These are phyloP conservation scores for Pyrenula aspistea DNA, from an alignment of 495 filamentous ascomycete species.

Conservation along the genomic window DNA sequence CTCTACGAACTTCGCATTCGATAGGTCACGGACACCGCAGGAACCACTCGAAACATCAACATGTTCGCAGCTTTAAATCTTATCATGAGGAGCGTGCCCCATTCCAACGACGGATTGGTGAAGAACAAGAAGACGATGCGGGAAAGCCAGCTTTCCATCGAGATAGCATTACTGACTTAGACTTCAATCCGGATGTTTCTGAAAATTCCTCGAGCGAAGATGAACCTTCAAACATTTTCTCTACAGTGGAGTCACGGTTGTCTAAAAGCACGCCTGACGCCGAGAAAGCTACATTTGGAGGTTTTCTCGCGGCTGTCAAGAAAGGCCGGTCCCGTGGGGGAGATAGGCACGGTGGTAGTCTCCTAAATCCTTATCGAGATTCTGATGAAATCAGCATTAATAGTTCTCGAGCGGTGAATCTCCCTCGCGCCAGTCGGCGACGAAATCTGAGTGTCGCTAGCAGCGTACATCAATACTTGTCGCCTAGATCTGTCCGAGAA, in stretches of 20 bases:
- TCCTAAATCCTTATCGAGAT: constrained; percentile 51
- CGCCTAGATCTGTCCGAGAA: constrained; percentile 42
- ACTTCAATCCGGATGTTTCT: constrained; percentile 88
- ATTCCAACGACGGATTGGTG: constrained; percentile 62
- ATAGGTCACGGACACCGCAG: constrained; percentile 67
- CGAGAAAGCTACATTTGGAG: constrained; percentile 39
- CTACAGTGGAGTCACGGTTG: constrained; percentile 41
- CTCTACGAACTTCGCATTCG: constrained; percentile 69
- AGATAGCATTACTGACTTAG: constrained; percentile 96
- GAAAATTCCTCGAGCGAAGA: constrained; percentile 88
- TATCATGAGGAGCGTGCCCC: constrained; percentile 72
- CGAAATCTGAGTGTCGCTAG: constrained; percentile 73
- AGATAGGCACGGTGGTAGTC: constrained; percentile 53
- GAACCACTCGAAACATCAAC: constrained; percentile 77
- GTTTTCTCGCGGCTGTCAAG: constrained; percentile 51
- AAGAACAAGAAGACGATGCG: constrained; percentile 51
- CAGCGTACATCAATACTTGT: constrained; percentile 52
- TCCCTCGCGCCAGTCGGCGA: constrained; percentile 42
- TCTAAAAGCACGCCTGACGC: constrained; percentile 38
- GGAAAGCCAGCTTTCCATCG: constrained; percentile 84
- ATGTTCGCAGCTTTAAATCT: constrained; percentile 44
- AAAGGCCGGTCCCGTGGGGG: constrained; percentile 61
- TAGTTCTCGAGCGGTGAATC: constrained; percentile 43
- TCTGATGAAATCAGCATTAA: constrained; percentile 44
- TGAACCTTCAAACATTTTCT: constrained; percentile 79